Base-by-base conservation (phyloP, 805 yeast species). In the Pichia californica region DNA sequence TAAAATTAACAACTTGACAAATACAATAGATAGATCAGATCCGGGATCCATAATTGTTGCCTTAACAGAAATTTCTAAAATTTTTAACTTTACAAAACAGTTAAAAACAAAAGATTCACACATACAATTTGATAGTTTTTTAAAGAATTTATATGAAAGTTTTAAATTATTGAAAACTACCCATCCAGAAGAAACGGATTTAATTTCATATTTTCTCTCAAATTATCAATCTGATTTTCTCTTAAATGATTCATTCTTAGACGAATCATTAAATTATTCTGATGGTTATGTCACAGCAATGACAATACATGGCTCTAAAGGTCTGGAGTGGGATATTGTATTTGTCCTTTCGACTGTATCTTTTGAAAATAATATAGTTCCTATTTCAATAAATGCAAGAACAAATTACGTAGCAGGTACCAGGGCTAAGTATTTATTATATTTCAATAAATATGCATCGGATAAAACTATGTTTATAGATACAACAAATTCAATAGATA, bases 231-330 rank as follows among this genome's bases (percentile, higher is more conserved):
- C 43, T 14, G 41, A 36, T 8, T 45, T 45, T 34, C 28, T 39
- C n/a, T n/a, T n/a, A n/a, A n/a, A n/a, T n/a, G n/a, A n/a, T n/a
- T n/a, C n/a, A n/a, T n/a, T n/a, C n/a, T n/a, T n/a, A n/a, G n/a
- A n/a, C n/a, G n/a, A n/a, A n/a, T n/a, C n/a, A n/a, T n/a, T n/a
- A 5, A 20, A 26, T 19, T 8, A 19, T 15, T 2, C 28, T 31
- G 56, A 68, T 15, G 63, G 44, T 21, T 29, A 16, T 15, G 33
- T 83, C 7, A 77, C 76, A 40, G 51, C 83, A 1, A 77, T 88
- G 0, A 84, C 91, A 0, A 74, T 84, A 2, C 91, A 84, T 58
- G 69, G 85, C 0, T 78, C 89, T 1, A 84, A 84, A 52, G 91
- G 93, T 0, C 58, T 82, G 5, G 88, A 83, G 48, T 82, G 77